Evolutionary conservation across 1,139 yeast species (phyloP).

Genomic region (Oligophagozyma castellii): DNA sequence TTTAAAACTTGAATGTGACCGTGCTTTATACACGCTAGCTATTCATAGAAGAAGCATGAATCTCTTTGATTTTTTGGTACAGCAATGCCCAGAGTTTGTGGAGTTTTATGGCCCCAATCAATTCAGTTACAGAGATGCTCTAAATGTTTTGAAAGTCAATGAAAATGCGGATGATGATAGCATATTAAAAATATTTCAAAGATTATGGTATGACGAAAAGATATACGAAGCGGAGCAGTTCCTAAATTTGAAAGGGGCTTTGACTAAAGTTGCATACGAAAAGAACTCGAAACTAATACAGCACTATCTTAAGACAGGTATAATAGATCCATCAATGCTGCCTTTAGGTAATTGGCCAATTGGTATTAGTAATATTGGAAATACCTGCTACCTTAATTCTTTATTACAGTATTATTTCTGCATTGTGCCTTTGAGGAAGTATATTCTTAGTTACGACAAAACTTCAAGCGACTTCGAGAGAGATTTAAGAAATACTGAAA

Average conservation of each 20-base stretch:
- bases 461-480: constrained; percentile 12
- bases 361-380: constrained; percentile 87
- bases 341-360: constrained; percentile 70
- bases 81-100: constrained; percentile 20
- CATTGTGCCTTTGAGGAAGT: constrained; percentile 64
- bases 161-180: constrained; percentile 40
- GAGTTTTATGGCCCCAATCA: constrained; percentile 18
- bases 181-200: constrained; percentile 42
- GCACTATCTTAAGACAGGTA: constrained; percentile 43
- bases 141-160: constrained; percentile 31
- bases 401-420: constrained; percentile 81
- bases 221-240: constrained; percentile 28
- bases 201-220: constrained; percentile 26
- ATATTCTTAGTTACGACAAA: constrained; percentile 37
- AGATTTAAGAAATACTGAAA: constrained; percentile 18
- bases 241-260: constrained; percentile 35
- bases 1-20: constrained; percentile 23
- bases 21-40: constrained; percentile 50
- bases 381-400: constrained; percentile 88
- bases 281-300: constrained; percentile 39
- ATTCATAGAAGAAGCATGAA: constrained; percentile 34
- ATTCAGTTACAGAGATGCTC: constrained; percentile 27
- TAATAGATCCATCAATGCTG: constrained; percentile 43
- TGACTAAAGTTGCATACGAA: constrained; percentile 34
- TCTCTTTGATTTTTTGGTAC: constrained; percentile 24